Conservation (phyloP, 306 rosid genomes). For the Quercus suber region DNA sequence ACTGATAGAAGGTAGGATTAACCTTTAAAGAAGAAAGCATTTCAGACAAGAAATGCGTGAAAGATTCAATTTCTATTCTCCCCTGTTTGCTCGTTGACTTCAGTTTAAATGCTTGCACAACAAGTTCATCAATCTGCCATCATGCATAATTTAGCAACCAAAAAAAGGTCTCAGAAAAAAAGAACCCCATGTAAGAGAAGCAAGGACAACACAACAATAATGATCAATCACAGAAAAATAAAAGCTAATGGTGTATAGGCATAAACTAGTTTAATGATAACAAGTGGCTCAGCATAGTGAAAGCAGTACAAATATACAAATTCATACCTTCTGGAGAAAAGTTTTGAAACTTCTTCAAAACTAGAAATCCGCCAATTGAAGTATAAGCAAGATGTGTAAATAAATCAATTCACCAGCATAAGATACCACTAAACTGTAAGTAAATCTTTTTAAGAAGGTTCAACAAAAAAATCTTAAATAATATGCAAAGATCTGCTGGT, state of each 20-base stretch:
- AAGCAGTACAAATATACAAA: neutral
- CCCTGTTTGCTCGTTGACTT: constrained; percentile 40
- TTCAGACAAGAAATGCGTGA: constrained; percentile 54
- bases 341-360: neutral
- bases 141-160: too few species aligned
- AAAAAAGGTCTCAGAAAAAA: neutral
- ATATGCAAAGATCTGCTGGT: neutral
- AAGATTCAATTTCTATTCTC: constrained; percentile 53
- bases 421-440: too few species aligned
- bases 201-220: neutral
- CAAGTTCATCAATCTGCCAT: constrained; percentile 80
- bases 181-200: neutral
- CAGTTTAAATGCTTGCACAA: constrained; percentile 53
- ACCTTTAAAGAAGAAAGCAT: constrained; percentile 77
- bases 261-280: neutral
- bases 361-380: neutral
- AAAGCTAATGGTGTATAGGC: neutral
- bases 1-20: constrained; percentile 8
- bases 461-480: neutral
- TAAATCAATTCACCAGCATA: neutral
- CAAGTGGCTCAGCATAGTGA: neutral
- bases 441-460: neutral
- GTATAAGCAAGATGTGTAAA: neutral
- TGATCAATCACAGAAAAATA: neutral
- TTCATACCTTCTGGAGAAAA: neutral